Base-by-base conservation (phyloP, 331 rosid species). In the Pyracantha coccinea region DNA sequence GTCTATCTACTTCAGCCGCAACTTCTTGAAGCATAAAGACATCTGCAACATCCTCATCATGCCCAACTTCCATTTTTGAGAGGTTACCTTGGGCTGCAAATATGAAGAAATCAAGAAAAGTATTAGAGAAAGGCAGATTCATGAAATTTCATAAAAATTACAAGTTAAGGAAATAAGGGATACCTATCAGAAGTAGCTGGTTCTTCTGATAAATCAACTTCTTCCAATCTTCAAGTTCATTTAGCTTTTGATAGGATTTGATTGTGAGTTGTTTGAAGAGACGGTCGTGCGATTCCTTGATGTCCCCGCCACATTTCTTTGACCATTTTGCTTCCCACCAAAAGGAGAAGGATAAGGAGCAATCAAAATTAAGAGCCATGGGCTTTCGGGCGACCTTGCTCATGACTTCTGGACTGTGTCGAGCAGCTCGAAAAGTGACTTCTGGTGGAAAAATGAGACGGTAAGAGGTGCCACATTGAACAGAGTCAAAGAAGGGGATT, bases 281-380 rank as follows among this genome's bases (percentile, higher is more conserved):
- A 0, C 0, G 2, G 0, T 41, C 47, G 0, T 41, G 1, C 0
- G 47, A 0, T 0, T 41, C 2, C 0, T 0, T 0, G 0, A 12
- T 0, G 5, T 44, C 6, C 0, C 17, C 1, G 4, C 1, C 16
- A 4, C 4, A 44, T 1, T 13, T 44, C 6, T 44, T 44, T 0
- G 0, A 0, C 50, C 17, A 44, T 0, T 12, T 44, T 4, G 16
- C 6, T 12, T 44, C 16, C 50, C 6, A 13, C 17, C 6, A 12
- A 0, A 0, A 0, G 0, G 6, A 44, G 0, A 0, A 44, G 1
- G 0, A 0, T 0, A 0, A 13, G 1, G 50, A 0, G 0, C 6
- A 44, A 1, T 13, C 50, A 0, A 44, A 44, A 0, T 13, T 44
- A 0, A 44, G 0, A 0, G 2, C 6, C 16, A 12, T 44, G 0